These are phyloP conservation scores for Haplosporangium gracile DNA, from an alignment of 192 early-diverging fungal species.

Conservation along the genomic window DNA sequence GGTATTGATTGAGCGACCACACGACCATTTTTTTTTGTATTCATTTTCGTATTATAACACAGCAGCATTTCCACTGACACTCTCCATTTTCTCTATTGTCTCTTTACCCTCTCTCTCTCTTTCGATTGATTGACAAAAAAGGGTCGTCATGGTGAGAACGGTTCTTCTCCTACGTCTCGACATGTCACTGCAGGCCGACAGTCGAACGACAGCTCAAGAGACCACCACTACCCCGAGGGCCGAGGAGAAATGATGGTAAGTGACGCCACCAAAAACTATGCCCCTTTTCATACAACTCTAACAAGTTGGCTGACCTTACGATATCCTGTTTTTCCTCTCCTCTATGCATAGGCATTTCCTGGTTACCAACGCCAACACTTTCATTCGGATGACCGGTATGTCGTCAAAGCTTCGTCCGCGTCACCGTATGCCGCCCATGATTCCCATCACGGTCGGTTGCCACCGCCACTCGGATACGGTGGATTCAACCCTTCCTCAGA, in stretches of 20 bases:
- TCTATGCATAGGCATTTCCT: not conserved
- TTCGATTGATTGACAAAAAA: too few species aligned
- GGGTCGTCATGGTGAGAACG: not conserved
- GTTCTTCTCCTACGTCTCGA: not conserved
- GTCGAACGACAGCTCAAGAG: constrained; percentile 7
- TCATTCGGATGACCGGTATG: constrained; percentile 8
- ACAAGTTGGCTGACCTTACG: not conserved
- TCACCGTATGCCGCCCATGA: constrained; percentile 16
- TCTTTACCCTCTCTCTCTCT: too few species aligned
- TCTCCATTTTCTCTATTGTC: not conserved
- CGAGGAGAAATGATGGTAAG: constrained; percentile 9
- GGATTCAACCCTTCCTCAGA: not conserved
- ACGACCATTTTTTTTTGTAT: too few species aligned
- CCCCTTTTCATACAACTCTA: not conserved
- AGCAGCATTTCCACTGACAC: not conserved
- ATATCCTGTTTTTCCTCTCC: not conserved
- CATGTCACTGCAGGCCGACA: not conserved
- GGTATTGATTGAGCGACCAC: not conserved
- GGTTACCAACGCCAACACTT: constrained; percentile 19
- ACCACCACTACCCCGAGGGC: constrained; percentile 1
- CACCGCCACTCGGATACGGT: not conserved
- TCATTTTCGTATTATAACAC: not conserved
- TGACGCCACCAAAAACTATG: not conserved
- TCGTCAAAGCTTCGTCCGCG: constrained; percentile 5
- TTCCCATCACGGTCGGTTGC: constrained; percentile 8